Evolutionary conservation across 176 grass and related monocot species (phyloP), one percentile per base, ranked within the genome.

Genomic region (Aechmea fasciata): DNA sequence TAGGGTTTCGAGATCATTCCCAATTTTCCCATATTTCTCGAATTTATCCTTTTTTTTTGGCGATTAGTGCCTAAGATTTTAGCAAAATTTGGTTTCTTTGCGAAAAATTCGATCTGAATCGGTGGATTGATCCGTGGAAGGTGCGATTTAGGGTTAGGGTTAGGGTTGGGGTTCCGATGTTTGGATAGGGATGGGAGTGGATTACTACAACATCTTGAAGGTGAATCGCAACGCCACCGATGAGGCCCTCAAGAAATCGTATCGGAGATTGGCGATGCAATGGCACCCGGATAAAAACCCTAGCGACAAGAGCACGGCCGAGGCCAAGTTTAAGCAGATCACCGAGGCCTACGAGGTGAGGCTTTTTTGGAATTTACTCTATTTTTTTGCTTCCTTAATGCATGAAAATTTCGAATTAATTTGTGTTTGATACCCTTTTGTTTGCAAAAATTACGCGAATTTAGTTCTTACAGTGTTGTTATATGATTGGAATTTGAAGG

Each of bases 281-380:
- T 96, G 87, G 87, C 91, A 96, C 72, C 91, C 87, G 11, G 91
- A 96, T 70, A 96, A 96, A 79, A 96, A 96, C 79, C 81, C 84
- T 33, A 75, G 83, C 47, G 87, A 96, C 47, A 78, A 77, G 73
- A 80, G 78, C 64, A 81, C 89, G 55, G 86, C 93, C 10, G 89
- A 97, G 79, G 82, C 83, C 84, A 90, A 97, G 65, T 97, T 97
- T 84, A 92, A 92, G 79, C 70, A 86, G 54, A 92, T 97, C 83
- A 87, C 84, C 24, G 89, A 92, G 79, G 93, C 93, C 51, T 97
- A 97, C 66, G 89, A 97, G 83, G 93, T 97, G 83, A 48, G 62
- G 14, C 8, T 48, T 55, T 65, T 71, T 71, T 17, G 33, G 33
- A 41, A 10, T 59, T n/a, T 7, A 8, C 54, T 17, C 54, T 19